These are phyloP conservation scores for Umbelopsis sp. DNA, from an alignment of 192 early-diverging fungal genomes.

Conservation along the genomic window DNA sequence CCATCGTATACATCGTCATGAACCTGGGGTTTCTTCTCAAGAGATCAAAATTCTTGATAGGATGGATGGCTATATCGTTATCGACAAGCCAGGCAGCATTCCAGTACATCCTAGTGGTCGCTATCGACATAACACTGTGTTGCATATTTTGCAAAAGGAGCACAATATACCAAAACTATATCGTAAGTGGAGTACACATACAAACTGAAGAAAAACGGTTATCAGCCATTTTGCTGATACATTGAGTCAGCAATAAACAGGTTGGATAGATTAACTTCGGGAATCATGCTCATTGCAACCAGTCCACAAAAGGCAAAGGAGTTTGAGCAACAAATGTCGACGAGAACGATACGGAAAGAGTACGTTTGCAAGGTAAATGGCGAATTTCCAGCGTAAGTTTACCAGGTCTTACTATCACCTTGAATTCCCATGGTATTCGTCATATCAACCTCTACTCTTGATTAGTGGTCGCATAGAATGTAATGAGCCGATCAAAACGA, in stretches of 20 bases:
- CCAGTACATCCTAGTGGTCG: constrained; percentile 84
- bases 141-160: constrained; percentile 68
- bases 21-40: constrained; percentile 81
- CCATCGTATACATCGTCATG: constrained; percentile 91
- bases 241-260: constrained; percentile 74
- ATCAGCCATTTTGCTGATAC: neutral
- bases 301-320: constrained; percentile 59
- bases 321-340: constrained; percentile 67
- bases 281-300: constrained; percentile 80
- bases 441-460: neutral
- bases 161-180: constrained; percentile 58
- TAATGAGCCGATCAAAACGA: constrained; percentile 80
- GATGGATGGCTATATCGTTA: constrained; percentile 71
- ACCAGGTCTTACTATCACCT: neutral
- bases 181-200: constrained; percentile 43
- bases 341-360: constrained; percentile 77
- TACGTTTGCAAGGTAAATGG: constrained; percentile 90
- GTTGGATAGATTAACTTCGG: constrained; percentile 93
- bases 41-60: constrained; percentile 66
- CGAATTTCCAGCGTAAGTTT: constrained; percentile 74
- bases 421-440: neutral
- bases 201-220: neutral
- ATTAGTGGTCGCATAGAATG: constrained; percentile 61
- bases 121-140: constrained; percentile 86
- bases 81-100: constrained; percentile 90